Conservation (phyloP, 345 rosid species). For the Euphorbia tirucalli region DNA sequence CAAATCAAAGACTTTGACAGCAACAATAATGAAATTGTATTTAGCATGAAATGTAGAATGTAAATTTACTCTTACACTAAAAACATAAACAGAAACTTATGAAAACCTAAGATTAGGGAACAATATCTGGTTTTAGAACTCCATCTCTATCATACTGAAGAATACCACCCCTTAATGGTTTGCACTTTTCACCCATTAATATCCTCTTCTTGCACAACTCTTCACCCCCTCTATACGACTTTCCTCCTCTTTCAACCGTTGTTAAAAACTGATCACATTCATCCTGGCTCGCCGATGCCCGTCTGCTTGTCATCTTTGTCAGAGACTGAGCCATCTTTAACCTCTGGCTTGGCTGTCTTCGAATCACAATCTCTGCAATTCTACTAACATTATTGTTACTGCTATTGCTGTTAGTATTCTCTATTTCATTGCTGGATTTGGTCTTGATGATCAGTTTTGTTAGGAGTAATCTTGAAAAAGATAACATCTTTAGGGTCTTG, state of each 20-base stretch:
- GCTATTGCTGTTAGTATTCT: background rate
- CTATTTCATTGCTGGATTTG: background rate
- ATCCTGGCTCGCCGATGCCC: slow-evolving; percentile 5
- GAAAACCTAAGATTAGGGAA: slow-evolving; percentile 4
- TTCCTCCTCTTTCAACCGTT: background rate
- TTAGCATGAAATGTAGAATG: background rate
- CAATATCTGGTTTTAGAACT: slow-evolving; percentile 38
- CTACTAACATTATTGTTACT: background rate
- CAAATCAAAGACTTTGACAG: too few relatives aligned
- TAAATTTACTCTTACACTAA: background rate
- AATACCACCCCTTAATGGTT: slow-evolving; percentile 37
- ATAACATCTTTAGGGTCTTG: background rate
- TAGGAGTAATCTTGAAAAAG: slow-evolving; percentile 5
- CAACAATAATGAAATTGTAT: background rate
- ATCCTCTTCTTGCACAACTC: slow-evolving; percentile 76
- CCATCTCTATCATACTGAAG: slow-evolving; percentile 49
- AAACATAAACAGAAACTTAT: background rate
- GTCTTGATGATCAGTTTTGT: background rate
- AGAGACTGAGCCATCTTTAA: slow-evolving; percentile 21
- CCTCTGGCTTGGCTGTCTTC: slow-evolving; percentile 12
- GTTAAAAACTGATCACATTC: background rate
- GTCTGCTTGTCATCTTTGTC: slow-evolving; percentile 17
- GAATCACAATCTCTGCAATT: background rate
- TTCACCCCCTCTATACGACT: background rate
- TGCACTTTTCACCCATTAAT: slow-evolving; percentile 64